Evolutionary conservation across 352 stramenopile species (phyloP).

Genomic region (Phytopythium helicoides): DNA sequence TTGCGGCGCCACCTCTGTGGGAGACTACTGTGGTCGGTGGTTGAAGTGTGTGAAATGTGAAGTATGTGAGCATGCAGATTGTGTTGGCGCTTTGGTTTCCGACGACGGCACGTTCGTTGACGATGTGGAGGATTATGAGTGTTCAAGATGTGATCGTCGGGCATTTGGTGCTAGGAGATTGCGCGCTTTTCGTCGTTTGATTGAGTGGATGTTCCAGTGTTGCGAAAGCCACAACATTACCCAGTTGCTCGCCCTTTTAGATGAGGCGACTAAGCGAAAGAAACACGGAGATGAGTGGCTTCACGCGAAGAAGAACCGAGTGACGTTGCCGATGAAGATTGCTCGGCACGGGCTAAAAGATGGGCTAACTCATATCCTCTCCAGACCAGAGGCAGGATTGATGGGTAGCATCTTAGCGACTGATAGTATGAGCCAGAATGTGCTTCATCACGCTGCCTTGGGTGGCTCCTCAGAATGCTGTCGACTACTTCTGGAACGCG

Average conservation of each 20-base stretch:
- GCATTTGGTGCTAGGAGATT: slow-evolving; percentile 27
- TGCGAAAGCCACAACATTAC: slow-evolving; percentile 55
- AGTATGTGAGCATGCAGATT: slow-evolving; percentile 73
- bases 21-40: slow-evolving; percentile 59
- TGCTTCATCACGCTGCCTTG: slow-evolving; percentile 48
- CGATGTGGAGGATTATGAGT: slow-evolving; percentile 31
- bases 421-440: slow-evolving; percentile 45
- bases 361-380: slow-evolving; percentile 38
- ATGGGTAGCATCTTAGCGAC: slow-evolving; percentile 37
- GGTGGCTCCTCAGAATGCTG: slow-evolving; percentile 34
- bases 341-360: slow-evolving; percentile 37
- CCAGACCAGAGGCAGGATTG: slow-evolving; percentile 23
- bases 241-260: slow-evolving; percentile 49
- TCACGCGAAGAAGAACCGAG: slow-evolving; percentile 22
- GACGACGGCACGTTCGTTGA: slow-evolving; percentile 9
- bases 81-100: slow-evolving; percentile 45
- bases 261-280: slow-evolving; percentile 1
- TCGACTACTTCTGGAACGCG: slow-evolving; percentile 34
- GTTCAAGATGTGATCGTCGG: slow-evolving; percentile 41
- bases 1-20: slow-evolving; percentile 46
- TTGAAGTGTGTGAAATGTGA: slow-evolving; percentile 65
- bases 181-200: slow-evolving; percentile 21
- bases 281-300: slow-evolving; percentile 32
- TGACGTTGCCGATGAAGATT: slow-evolving; percentile 53
- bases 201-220: slow-evolving; percentile 69